A percentile compares a stretch with the other conserved stretches of the same genome.
These are phyloP conservation scores for Paecilomyces fulvus DNA, from an alignment of 2,329 filamentous ascomycete species.

Conservation along the genomic window DNA sequence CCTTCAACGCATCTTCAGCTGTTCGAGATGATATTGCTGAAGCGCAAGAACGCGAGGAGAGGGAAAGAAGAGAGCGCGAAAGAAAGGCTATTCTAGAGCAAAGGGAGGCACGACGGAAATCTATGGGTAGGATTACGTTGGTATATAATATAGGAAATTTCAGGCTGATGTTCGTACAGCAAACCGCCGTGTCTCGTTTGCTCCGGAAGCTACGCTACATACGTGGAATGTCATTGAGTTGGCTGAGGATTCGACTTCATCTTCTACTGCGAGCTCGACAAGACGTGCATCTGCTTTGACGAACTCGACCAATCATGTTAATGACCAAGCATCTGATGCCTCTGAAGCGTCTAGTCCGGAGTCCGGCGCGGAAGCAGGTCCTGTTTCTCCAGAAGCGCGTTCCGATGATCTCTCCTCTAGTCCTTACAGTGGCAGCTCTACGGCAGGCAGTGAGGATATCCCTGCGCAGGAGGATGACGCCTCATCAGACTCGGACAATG, in stretches of 20 bases:
- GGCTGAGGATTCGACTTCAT: conserved; percentile 74
- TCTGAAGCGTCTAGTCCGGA: conserved; percentile 55
- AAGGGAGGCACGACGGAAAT: conserved; percentile 83
- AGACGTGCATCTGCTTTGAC: conserved; percentile 60
- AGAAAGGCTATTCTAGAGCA: conserved; percentile 57
- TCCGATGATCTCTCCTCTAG: conserved; percentile 67
- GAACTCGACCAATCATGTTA: conserved; percentile 19
- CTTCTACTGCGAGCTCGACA: conserved; percentile 64
- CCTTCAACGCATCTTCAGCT: conserved; percentile 31
- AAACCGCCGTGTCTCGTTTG: conserved; percentile 90
- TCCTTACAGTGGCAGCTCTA: conserved; percentile 58
- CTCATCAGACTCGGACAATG: conserved; percentile 42
- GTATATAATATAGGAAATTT: neutral
- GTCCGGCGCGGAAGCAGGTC: conserved; percentile 49
- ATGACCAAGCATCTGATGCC: conserved; percentile 35
- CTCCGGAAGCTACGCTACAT: conserved; percentile 91
- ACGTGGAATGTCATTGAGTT: conserved; percentile 95
- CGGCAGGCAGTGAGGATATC: conserved; percentile 35
- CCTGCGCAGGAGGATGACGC: conserved; percentile 30
- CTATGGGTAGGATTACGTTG: conserved; percentile 48
- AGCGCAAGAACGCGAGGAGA: conserved; percentile 60
- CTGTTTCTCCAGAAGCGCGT: conserved; percentile 53
- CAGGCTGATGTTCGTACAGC: conserved; percentile 34
- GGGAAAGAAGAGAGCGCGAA: conserved; percentile 51
- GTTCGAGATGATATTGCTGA: conserved; percentile 34